These are phyloP conservation scores for Zychaea mexicana DNA, from an alignment of 371 early-diverging fungal genomes.

Conservation along the genomic window DNA sequence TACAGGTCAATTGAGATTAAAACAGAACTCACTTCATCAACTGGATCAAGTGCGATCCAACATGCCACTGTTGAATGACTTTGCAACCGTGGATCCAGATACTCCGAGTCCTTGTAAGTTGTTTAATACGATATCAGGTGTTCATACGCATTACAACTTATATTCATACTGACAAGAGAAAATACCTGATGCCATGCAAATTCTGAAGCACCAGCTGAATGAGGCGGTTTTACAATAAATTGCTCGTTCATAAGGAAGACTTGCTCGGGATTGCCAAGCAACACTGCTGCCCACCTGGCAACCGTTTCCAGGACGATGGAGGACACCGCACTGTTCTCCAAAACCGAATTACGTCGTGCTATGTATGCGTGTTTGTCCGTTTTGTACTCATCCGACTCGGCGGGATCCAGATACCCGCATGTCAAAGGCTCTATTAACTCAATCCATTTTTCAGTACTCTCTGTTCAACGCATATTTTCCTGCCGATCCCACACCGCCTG, in stretches of 20 bases:
- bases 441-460: background rate
- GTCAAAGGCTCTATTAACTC: slow-evolving; percentile 45
- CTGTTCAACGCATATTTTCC: background rate
- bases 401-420: slow-evolving; percentile 47
- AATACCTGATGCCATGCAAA: slow-evolving; percentile 61
- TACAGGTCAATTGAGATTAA: slow-evolving; percentile 22
- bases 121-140: background rate
- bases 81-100: slow-evolving; percentile 26
- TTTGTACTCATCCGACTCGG: slow-evolving; percentile 22
- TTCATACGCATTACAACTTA: too few species aligned
- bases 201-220: slow-evolving; percentile 22
- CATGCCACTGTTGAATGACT: slow-evolving; percentile 46
- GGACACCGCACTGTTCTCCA: slow-evolving; percentile 9
- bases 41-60: slow-evolving; percentile 56
- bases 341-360: slow-evolving; percentile 29
- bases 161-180: too few species aligned
- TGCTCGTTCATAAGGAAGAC: slow-evolving; percentile 56
- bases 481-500: background rate
- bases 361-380: slow-evolving; percentile 25
- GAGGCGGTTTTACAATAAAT: slow-evolving; percentile 64
- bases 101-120: slow-evolving; percentile 39
- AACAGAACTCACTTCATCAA: slow-evolving; percentile 20
- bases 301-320: slow-evolving; percentile 35
- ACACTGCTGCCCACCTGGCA: slow-evolving; percentile 32
- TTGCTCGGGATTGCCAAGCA: slow-evolving; percentile 19